Evolutionary conservation across 2,329 filamentous ascomycete species (phyloP).

Genomic region (Aspergillus cejpii): DNA sequence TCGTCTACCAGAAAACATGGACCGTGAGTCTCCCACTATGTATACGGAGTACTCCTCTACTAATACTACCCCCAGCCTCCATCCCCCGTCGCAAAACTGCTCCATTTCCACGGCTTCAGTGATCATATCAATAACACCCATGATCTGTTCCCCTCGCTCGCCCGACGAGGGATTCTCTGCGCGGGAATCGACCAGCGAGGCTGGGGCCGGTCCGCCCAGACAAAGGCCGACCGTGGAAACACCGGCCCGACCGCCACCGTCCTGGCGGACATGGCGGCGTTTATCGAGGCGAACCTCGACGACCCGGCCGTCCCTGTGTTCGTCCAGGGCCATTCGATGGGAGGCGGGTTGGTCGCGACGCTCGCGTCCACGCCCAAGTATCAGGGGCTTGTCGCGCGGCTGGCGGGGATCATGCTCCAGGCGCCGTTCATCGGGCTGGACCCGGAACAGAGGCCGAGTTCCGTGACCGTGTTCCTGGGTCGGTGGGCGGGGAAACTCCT

Average conservation of each 20-base stretch:
- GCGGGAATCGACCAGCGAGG: constrained; percentile 8
- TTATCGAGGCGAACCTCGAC: constrained; percentile 2
- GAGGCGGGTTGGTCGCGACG: constrained; percentile 3
- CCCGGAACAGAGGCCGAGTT: constrained; percentile 1
- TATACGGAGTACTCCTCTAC: too few species aligned
- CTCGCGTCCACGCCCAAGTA: constrained; percentile 4
- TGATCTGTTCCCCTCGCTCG: constrained; percentile 4
- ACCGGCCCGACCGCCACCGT: constrained; percentile 5
- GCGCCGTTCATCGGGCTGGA: constrained; percentile 5
- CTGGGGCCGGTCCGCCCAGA: constrained; percentile 6
- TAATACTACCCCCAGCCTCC: too few species aligned
- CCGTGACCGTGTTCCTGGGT: constrained; percentile 1
- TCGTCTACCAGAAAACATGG: constrained; percentile 11
- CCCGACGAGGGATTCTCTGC: constrained; percentile 3
- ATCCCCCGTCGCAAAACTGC: constrained; percentile 2
- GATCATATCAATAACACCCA: constrained; percentile 9
- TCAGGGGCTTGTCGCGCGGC: constrained; percentile 2
- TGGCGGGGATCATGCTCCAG: constrained; percentile 1
- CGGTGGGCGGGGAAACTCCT: constrained; percentile 1
- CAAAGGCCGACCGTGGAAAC: constrained; percentile 7
- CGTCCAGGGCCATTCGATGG: constrained; percentile 4
- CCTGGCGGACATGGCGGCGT: constrained; percentile 1
- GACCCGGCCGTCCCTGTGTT: constrained; percentile 3
- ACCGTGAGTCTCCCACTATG: too few species aligned
- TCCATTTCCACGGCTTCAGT: constrained; percentile 10